Percentiles rank a stretch among this genome's conserved stretches.
Conservation (phyloP, 2,329 filamentous ascomycete genomes). For the Colletotrichum truncatum region DNA sequence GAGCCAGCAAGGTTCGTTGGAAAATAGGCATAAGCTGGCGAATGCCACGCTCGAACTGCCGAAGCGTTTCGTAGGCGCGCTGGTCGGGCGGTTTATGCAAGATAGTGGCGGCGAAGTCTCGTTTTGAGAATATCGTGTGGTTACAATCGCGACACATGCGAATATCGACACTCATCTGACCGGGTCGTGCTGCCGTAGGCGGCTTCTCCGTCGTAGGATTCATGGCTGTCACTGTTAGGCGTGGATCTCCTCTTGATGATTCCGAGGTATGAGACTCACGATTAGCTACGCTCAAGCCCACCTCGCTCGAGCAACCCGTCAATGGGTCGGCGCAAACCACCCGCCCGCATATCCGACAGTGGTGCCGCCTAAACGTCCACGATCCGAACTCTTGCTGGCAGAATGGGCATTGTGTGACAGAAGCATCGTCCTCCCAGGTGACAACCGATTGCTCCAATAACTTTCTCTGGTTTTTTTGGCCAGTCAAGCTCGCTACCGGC, state of each 20-base stretch:
- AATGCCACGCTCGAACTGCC: constrained; percentile 90
- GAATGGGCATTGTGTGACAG: constrained; percentile 85
- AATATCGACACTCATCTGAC: constrained; percentile 78
- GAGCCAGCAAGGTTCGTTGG: constrained; percentile 75
- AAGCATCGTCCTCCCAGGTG: constrained; percentile 91
- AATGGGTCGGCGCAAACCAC: constrained; percentile 90
- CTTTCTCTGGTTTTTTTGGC: constrained; percentile 81
- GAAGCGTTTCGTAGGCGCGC: constrained; percentile 82
- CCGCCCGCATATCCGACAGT: constrained; percentile 91
- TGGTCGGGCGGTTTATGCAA: constrained; percentile 76
- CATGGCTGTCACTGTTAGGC: constrained; percentile 40
- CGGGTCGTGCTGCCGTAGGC: constrained; percentile 33
- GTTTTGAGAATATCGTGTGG: constrained; percentile 67
- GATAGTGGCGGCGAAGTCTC: constrained; percentile 80
- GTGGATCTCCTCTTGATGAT: background rate
- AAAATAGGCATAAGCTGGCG: constrained; percentile 83
- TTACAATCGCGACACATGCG: constrained; percentile 94
- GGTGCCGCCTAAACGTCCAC: constrained; percentile 92
- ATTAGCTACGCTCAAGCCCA: constrained; percentile 79
- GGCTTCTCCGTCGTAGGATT: constrained; percentile 55
- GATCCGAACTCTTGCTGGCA: constrained; percentile 95
- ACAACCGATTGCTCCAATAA: constrained; percentile 90
- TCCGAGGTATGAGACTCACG: constrained; percentile 37
- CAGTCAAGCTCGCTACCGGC: constrained; percentile 68
- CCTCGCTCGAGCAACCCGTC: constrained; percentile 85